Evolutionary conservation across 2,329 filamentous ascomycete species (phyloP), one percentile per base, ranked within the genome.

Genomic region (Delphinella strobiligena): DNA sequence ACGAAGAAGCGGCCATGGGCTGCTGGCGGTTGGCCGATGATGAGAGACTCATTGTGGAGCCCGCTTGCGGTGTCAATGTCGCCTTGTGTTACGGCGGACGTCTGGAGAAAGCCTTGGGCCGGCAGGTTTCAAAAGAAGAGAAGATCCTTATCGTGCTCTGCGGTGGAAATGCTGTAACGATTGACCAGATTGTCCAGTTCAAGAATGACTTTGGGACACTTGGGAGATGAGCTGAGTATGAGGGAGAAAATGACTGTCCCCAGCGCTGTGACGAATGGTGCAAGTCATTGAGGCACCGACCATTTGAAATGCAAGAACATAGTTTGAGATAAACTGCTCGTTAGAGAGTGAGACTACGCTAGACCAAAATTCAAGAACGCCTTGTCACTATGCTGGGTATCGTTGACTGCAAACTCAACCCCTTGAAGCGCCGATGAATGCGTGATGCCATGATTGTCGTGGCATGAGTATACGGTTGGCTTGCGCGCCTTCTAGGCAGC

Each of bases 131-230:
- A 61, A 64, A 67, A 0, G 63, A 72, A 42, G 81, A 77, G 55
- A 84, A 83, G 47, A 73, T 95, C 4, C 86, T 95, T 2, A 66
- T 95, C 38, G 69, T 93, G 17, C 77, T 95, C 5, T 96, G 89
- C 54, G 89, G 89, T 1, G 72, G 69, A 11, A 69, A 62, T 37
- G 69, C 69, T 50, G 61, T 74, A 22, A 69, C 60, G 1, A 58
- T 68, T 3, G 63, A 67, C 36, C 70, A 70, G 61, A 53, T 75
- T 41, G 61, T 60, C 19, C 60, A 62, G 38, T 74, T 68, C 61
- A 61, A 64, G 45, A 47, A 57, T 38, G 58, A 64, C 51, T 63
- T 64, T 43, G 50, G 47, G 10, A n/a, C 40, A 46, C 22, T 30
- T 54, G 9, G 50, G 50, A 27, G 46, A 39, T 19, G 41, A 44